Conservation (phyloP, 2,329 filamentous ascomycete species). For the Talaromyces sp. region DNA sequence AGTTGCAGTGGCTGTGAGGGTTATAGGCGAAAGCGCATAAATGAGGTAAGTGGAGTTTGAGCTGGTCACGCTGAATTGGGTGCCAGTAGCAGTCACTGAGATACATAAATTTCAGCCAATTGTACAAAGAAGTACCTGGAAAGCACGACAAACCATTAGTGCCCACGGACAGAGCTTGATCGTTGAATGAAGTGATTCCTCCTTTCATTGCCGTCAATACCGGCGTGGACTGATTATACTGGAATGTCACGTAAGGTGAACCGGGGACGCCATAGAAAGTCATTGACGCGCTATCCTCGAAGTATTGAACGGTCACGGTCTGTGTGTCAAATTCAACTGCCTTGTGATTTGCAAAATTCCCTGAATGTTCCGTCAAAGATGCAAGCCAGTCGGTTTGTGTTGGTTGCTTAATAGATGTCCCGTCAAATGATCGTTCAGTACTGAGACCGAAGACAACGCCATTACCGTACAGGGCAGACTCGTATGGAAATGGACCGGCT, state of each 20-base stretch:
- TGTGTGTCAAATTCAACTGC: not conserved
- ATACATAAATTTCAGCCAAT: not conserved
- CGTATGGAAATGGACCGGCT: not conserved
- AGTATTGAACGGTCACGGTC: not conserved
- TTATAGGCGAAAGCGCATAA: not conserved
- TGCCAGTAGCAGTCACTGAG: not conserved
- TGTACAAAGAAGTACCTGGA: not conserved
- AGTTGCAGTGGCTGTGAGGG: not conserved
- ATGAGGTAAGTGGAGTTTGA: not conserved
- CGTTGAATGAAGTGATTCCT: not conserved
- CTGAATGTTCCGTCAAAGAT: not conserved
- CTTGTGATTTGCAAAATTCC: not conserved
- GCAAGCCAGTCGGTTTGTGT: not conserved
- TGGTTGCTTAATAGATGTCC: not conserved
- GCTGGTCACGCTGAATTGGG: not conserved
- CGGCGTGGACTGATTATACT: not conserved
- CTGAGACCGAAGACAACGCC: not conserved
- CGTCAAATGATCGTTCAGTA: not conserved
- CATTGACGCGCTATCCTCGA: not conserved
- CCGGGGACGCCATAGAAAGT: not conserved
- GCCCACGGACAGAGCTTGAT: not conserved
- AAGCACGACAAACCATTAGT: not conserved
- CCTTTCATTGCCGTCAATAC: not conserved
- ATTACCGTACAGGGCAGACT: not conserved
- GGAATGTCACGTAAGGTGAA: not conserved